Conservation (phyloP, 73 alveolate genomes). For the Tetrahymena malaccensis region DNA sequence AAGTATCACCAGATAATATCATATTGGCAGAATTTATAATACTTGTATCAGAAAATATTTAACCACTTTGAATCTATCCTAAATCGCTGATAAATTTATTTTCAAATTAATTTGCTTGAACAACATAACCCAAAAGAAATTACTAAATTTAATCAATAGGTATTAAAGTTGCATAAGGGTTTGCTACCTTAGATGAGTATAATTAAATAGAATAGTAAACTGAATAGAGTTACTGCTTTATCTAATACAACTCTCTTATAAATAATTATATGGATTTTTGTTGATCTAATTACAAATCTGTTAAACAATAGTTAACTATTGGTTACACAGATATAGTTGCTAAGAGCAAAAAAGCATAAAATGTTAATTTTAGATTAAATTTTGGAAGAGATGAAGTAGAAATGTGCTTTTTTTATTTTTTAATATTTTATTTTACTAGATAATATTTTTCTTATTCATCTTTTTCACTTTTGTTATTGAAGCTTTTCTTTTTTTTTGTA, state of each 20-base stretch:
- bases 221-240: neutral
- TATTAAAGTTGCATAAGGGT: neutral
- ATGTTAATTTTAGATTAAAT: neutral
- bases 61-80: neutral
- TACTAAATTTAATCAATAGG: neutral
- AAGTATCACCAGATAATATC: neutral
- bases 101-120: neutral
- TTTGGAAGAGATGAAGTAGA: neutral
- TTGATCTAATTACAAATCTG: neutral
- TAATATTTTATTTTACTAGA: neutral
- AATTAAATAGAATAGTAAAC: neutral
- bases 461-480: neutral
- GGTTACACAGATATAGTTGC: neutral
- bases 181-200: neutral
- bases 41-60: neutral
- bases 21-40: neutral
- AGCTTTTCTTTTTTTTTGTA: neutral
- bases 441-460: neutral
- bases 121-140: neutral
- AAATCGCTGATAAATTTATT: neutral
- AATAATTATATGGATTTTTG: neutral
- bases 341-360: neutral
- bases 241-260: neutral
- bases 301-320: neutral
- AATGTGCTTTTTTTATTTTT: neutral